Conservation (phyloP, 148 eudicot species). For the Spergularia bocconei region DNA sequence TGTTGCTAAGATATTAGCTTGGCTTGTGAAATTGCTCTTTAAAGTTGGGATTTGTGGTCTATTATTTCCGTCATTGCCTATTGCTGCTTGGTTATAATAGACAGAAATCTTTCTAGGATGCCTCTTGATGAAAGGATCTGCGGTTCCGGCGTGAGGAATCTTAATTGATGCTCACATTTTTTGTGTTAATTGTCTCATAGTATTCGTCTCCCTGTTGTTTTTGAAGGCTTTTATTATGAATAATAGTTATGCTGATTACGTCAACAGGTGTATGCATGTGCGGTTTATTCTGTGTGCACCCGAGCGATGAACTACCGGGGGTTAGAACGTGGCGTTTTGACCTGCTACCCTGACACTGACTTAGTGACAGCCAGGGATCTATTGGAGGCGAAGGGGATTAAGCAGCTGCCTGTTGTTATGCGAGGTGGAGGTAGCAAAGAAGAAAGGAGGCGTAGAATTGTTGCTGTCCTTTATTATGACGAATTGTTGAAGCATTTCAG, state of each 20-base stretch:
- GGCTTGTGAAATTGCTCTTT: not conserved
- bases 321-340: slow-evolving; percentile 69
- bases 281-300: slow-evolving; percentile 70
- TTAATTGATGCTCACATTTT: no score
- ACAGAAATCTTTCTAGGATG: not conserved
- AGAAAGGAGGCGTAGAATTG: slow-evolving; percentile 64
- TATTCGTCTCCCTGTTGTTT: not conserved
- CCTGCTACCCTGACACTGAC: slow-evolving; percentile 90
- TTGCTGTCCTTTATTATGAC: slow-evolving; percentile 72
- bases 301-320: slow-evolving; percentile 76
- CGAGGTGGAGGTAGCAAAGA: slow-evolving; percentile 53
- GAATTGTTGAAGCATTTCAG: slow-evolving; percentile 60
- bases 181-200: not conserved
- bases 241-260: not conserved
- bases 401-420: slow-evolving; percentile 88
- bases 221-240: slow-evolving; percentile 3
- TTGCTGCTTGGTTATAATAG: not conserved
- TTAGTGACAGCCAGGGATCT: slow-evolving; percentile 78
- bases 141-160: not conserved
- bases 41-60: not conserved
- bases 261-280: slow-evolving; percentile 55
- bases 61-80: not conserved
- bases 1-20: not conserved
- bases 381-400: slow-evolving; percentile 91
- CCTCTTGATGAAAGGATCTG: not conserved